A percentile compares a stretch with the other conserved stretches of the same genome.
Conservation (phyloP, 805 yeast species). For the Candida tammaniensis region DNA sequence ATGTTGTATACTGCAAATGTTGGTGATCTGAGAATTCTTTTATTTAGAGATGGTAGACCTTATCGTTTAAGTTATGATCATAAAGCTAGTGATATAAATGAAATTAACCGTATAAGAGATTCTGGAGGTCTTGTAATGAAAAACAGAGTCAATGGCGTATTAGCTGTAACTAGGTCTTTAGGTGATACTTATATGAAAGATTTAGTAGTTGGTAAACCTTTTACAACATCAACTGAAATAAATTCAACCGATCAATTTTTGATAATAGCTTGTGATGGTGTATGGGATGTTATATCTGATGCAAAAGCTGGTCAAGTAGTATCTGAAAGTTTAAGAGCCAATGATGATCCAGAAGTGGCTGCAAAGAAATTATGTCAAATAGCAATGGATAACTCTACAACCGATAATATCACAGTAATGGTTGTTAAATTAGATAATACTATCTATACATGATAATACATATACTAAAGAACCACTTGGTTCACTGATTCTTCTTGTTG, state of each 20-base stretch:
- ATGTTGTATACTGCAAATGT: conserved; percentile 92
- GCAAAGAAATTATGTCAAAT: conserved; percentile 63
- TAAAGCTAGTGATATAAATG: conserved; percentile 80
- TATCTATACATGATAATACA: conserved; percentile 37
- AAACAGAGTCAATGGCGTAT: conserved; percentile 90
- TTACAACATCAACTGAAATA: conserved; percentile 83
- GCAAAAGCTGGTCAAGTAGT: conserved; percentile 77
- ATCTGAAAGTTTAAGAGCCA: conserved; percentile 40
- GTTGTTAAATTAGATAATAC: conserved; percentile 58
- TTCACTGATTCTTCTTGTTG: conserved; percentile 9
- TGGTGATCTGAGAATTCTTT: conserved; percentile 85
- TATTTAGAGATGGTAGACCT: conserved; percentile 73
- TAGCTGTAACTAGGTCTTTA: conserved; percentile 89
- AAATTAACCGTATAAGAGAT: conserved; percentile 68
- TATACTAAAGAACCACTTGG: conserved; percentile 7
- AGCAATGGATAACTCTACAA: conserved; percentile 76
- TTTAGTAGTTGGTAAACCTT: conserved; percentile 85
- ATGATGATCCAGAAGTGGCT: conserved; percentile 56
- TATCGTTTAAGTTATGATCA: conserved; percentile 87
- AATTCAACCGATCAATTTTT: conserved; percentile 67
- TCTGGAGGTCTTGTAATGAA: conserved; percentile 87
- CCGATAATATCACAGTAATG: conserved; percentile 94
- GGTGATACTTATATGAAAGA: conserved; percentile 94
- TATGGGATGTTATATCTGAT: conserved; percentile 93
- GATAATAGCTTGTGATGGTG: conserved; percentile 92